phyloP scores from a whole-genome alignment of 2,329 filamentous ascomycete species.

The Aspergillus udagawae region DNA sequence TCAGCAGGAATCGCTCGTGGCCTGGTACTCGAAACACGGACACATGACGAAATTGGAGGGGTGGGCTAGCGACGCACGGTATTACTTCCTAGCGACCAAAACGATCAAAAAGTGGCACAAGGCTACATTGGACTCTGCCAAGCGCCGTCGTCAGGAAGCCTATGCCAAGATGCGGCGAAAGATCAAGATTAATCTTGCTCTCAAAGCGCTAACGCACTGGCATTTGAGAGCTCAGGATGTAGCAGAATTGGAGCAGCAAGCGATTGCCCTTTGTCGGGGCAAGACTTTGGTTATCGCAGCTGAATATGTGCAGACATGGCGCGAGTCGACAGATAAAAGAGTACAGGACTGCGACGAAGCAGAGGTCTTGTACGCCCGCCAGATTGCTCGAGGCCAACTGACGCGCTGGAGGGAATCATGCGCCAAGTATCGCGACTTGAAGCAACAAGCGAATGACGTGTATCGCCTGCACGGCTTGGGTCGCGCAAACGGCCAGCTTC shows the following conservation, averaged over 20 bases:
- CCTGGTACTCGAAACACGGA: slow-evolving; percentile 35
- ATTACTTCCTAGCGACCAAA: slow-evolving; percentile 52
- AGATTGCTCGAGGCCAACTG: slow-evolving; percentile 36
- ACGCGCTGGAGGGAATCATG: slow-evolving; percentile 35
- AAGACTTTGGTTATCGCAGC: slow-evolving; percentile 33
- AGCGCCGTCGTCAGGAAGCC: slow-evolving; percentile 51
- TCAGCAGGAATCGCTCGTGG: slow-evolving; percentile 36
- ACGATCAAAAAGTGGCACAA: slow-evolving; percentile 50
- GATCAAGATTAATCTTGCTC: slow-evolving; percentile 53
- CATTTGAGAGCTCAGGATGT: slow-evolving; percentile 30
- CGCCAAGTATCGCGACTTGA: slow-evolving; percentile 30
- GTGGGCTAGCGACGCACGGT: slow-evolving; percentile 54
- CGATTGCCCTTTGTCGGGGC: slow-evolving; percentile 31
- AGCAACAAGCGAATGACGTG: slow-evolving; percentile 45
- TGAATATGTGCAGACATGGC: slow-evolving; percentile 42
- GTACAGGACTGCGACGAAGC: slow-evolving; percentile 34
- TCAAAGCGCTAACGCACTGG: slow-evolving; percentile 39
- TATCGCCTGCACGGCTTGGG: slow-evolving; percentile 46
- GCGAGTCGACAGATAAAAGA: slow-evolving; percentile 34
- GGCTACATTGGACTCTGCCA: slow-evolving; percentile 48
- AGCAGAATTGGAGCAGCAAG: slow-evolving; percentile 37
- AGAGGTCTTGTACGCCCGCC: slow-evolving; percentile 35
- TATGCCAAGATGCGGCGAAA: slow-evolving; percentile 52
- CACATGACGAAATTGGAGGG: slow-evolving; percentile 47
- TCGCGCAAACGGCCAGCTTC: slow-evolving; percentile 46